Evolutionary conservation across 495 filamentous ascomycete genomes (phyloP), one percentile per base, ranked within the genome.

Genomic region (Penicillium odoratum): DNA sequence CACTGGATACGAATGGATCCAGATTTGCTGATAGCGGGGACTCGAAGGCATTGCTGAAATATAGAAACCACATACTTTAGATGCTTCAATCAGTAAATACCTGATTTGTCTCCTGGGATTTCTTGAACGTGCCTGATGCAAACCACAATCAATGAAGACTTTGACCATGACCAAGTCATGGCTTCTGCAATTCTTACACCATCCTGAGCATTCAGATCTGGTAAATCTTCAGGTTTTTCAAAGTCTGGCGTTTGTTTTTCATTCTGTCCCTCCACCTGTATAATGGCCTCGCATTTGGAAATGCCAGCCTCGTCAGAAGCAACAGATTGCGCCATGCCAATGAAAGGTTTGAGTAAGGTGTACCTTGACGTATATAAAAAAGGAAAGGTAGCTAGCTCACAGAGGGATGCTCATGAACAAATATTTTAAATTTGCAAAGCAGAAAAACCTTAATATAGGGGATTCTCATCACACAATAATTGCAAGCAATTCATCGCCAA

Each of bases 1-100:
- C 75, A 56, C 81, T 82, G 25, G 62, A 65, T 10, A 69, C 61
- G 33, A 62, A 74, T 30, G 68, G 58, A 8, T 56, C 55, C 26
- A 74, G 54, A 29, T 64, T 74, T 7, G 34, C 47, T 9, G 60
- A 60, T n/a, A 71, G 56, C 0, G 59, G 61, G 11, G 59, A 56
- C 49, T 78, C 68, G 51, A 79, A 64, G 15, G 72, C 66, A 58
- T 76, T 71, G 31, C 75, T 63, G 44, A 79, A 76, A 59, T 69
- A 76, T 31, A 79, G 60, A 10, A 74, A 25, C 62, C 65, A 80
- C 58, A 80, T 80, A 21, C 77, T 61, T n/a, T 49, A 57, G 6
- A 29, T 10, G 10, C 18, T 47, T 26, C 28, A 28, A 29, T 47
- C 7, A 47, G 21, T 47, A n/a, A 7, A 13, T 0, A 11, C 0